These are phyloP conservation scores for Curvularia verruculosa DNA, from an alignment of 2,329 filamentous ascomycete species.

Conservation along the genomic window DNA sequence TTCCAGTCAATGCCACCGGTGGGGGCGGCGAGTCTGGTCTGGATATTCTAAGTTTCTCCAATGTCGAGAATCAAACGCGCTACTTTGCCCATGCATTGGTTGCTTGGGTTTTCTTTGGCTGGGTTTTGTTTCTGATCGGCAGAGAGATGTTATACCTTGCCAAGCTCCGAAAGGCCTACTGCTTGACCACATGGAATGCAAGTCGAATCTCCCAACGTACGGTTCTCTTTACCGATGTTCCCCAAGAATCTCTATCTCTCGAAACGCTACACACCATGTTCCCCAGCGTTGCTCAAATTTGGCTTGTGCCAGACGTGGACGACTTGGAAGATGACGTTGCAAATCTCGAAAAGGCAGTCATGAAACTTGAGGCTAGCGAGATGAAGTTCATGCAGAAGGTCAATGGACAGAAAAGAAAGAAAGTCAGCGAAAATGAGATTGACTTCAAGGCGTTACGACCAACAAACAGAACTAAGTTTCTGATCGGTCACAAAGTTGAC, in stretches of 20 bases:
- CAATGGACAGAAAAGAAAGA: constrained; percentile 8
- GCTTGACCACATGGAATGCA: constrained; percentile 52
- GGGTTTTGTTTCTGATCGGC: constrained; percentile 54
- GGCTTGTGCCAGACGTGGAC: constrained; percentile 55
- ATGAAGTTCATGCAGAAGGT: constrained; percentile 43
- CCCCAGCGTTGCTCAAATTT: constrained; percentile 50
- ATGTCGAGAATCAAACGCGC: constrained; percentile 33
- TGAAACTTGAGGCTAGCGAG: constrained; percentile 54
- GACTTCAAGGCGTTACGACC: constrained; percentile 66
- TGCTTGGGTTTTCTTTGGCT: constrained; percentile 52
- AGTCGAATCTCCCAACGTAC: constrained; percentile 55
- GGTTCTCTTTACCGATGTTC: constrained; percentile 56
- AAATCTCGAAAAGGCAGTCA: constrained; percentile 51
- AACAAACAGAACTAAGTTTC: constrained; percentile 48
- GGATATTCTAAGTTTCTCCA: constrained; percentile 39
- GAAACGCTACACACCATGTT: constrained; percentile 49
- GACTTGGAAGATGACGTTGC: constrained; percentile 52
- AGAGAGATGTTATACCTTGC: constrained; percentile 55
- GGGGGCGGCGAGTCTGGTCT: constrained; percentile 46
- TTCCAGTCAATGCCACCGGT: constrained; percentile 54
- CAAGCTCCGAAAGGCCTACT: constrained; percentile 56
- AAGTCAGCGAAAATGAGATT: constrained; percentile 60
- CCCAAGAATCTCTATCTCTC: constrained; percentile 48
- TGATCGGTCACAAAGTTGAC: constrained; percentile 58
- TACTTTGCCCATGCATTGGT: constrained; percentile 54